Evolutionary conservation across 2,329 filamentous ascomycete species (phyloP).

Genomic region (Pseudophaeomoniella oleicola): DNA sequence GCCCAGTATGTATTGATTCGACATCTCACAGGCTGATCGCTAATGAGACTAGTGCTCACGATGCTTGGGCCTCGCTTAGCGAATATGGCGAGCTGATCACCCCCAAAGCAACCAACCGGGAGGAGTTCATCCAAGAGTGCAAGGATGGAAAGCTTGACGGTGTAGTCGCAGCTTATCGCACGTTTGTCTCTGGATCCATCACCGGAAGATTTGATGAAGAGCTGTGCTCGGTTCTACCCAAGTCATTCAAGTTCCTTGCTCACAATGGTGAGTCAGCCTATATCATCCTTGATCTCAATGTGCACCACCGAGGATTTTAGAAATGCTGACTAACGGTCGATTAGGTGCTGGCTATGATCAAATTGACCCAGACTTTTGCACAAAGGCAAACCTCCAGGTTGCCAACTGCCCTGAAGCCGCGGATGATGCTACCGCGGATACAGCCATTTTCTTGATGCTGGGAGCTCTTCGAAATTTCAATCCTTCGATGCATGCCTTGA

Average conservation of each 20-base stretch:
- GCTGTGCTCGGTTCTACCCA: conserved; percentile 15
- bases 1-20: conserved; percentile 38
- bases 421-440: conserved; percentile 71
- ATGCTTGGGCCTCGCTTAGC: conserved; percentile 48
- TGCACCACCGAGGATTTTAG: too few species aligned
- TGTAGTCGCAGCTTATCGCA: conserved; percentile 53
- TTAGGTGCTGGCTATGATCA: conserved; percentile 74
- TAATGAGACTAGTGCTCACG: conserved; percentile 34
- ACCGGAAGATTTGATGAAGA: conserved; percentile 37
- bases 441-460: conserved; percentile 65
- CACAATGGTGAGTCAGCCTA: conserved; percentile 20
- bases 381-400: conserved; percentile 49
- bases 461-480: conserved; percentile 66
- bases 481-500: conserved; percentile 48
- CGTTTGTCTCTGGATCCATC: conserved; percentile 47
- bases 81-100: conserved; percentile 50
- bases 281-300: not conserved
- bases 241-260: conserved; percentile 21
- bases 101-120: conserved; percentile 46
- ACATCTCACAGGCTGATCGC: conserved; percentile 4
- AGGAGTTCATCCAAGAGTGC: conserved; percentile 56
- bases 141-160: conserved; percentile 50
- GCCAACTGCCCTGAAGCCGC: conserved; percentile 73
- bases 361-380: conserved; percentile 60
- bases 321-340: conserved; percentile 1